A percentile compares a stretch with the other conserved stretches of the same genome.
These are phyloP conservation scores for Zasmidium citrigriseum DNA, from an alignment of 2,329 filamentous ascomycete genomes.

Conservation along the genomic window DNA sequence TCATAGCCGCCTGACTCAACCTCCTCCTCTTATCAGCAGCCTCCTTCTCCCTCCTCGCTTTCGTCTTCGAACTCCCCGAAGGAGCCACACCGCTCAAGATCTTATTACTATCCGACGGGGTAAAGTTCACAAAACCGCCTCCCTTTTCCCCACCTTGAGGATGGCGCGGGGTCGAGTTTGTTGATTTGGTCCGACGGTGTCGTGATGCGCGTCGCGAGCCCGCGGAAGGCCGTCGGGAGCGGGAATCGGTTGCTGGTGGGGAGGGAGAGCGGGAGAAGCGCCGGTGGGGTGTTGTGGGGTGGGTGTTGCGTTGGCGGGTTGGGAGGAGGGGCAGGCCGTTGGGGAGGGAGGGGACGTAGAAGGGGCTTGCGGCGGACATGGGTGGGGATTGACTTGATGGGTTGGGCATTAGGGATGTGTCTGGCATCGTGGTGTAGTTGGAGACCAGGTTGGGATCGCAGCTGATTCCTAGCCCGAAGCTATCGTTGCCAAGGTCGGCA, in stretches of 20 bases:
- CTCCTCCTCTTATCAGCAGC: constrained; percentile 72
- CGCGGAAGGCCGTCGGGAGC: constrained; percentile 22
- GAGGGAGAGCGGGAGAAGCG: constrained; percentile 25
- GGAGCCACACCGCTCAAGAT: constrained; percentile 90
- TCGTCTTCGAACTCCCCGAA: constrained; percentile 89
- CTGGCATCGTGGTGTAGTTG: constrained; percentile 16
- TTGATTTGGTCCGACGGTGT: constrained; percentile 31
- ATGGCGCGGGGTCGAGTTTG: constrained; percentile 27
- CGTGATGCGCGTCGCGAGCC: constrained; percentile 24
- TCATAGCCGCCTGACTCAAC: constrained; percentile 67
- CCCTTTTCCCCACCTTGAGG: constrained; percentile 48
- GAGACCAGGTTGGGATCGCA: constrained; percentile 33
- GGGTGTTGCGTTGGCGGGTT: constrained; percentile 9
- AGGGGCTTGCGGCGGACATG: constrained; percentile 15
- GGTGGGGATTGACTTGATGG: constrained; percentile 15
- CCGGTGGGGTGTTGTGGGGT: constrained; percentile 24
- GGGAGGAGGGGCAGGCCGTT: constrained; percentile 28
- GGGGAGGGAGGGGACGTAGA: constrained; percentile 23
- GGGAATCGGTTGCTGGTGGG: constrained; percentile 28
- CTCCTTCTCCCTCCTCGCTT: constrained; percentile 87
- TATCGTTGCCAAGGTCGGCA: constrained; percentile 17
- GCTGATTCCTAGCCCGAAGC: constrained; percentile 35
- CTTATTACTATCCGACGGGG: constrained; percentile 72
- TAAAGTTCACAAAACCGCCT: constrained; percentile 82
- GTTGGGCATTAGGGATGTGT: constrained; percentile 14